Base-by-base conservation (phyloP, 768 basidiomycete genomes). In the Paxillus involutus region DNA sequence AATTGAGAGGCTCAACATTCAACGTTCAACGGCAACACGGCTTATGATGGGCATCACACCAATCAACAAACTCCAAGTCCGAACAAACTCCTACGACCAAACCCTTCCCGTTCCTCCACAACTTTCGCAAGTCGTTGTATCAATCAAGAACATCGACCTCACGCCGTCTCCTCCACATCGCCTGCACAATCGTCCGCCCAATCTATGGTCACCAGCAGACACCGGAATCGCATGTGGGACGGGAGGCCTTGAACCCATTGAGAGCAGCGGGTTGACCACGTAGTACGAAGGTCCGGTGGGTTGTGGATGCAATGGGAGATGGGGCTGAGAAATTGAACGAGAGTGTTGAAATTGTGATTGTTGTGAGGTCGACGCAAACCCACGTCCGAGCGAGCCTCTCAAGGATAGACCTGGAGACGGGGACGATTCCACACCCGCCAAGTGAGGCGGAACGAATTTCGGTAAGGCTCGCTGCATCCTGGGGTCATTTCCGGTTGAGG, bases 21-120 rank as follows among this genome's bases (percentile, higher is more conserved):
- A 26, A 21, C 21, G 21, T 21, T 21, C 21, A 21, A 21, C 21
- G 21, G 26, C 26, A 26, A 26, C 26, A 26, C 26, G 26, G 4
- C 26, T 26, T 5, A 3, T 26, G 26, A 26, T 26, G 4, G 6
- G 10, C 32, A 33, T 33, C 32, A 33, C 32, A 33, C 10, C 32
- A 33, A 33, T 7, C 32, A 11, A 9, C 35, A 12, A 35, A 12
- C 12, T 35, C 35, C 11, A 35, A 13, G 11, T 35, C 33, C 33
- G 35, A 35, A 35, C 12, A 1, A 13, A 35, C 11, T 44, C 51
- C 49, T 47, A 73, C 39, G 21, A 56, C 68, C 75, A 82, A 37
- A 79, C 65, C 63, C 89, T 75, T 30, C 89, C 89, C 16, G 85
- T 61, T 8, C 91, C 90, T 11, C 73, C 71, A 71, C 91, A 92